Percentiles rank a stretch among this genome's conserved stretches.
Conservation (phyloP, 805 yeast species). For the Candida vaughaniae region DNA sequence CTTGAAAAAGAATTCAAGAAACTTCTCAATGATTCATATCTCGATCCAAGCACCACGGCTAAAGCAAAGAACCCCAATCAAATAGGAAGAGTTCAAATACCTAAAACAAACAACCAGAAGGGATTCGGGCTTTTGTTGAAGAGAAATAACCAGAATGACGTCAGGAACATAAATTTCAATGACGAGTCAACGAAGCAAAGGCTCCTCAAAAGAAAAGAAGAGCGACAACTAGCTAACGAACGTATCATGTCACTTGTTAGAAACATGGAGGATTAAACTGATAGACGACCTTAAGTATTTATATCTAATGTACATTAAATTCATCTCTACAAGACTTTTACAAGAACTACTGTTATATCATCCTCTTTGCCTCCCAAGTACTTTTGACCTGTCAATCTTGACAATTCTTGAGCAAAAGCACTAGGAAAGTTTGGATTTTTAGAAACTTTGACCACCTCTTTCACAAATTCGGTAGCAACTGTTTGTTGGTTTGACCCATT, state of each 20-base stretch:
- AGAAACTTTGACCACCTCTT: conserved; percentile 65
- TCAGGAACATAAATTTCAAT: conserved; percentile 17
- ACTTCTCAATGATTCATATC: conserved; percentile 52
- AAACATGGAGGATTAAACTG: conserved; percentile 27
- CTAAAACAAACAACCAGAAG: neutral
- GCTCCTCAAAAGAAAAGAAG: conserved; percentile 50
- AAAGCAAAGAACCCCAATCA: neutral
- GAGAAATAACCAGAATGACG: conserved; percentile 3
- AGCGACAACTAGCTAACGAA: conserved; percentile 52
- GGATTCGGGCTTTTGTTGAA: conserved; percentile 11
- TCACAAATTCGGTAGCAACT: conserved; percentile 57
- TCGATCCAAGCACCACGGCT: conserved; percentile 15
- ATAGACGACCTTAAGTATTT: no score
- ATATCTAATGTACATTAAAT: conserved; percentile 1
- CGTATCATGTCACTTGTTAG: conserved; percentile 56
- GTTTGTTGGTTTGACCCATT: conserved; percentile 14
- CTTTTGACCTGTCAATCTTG: conserved; percentile 61
- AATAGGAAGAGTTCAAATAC: neutral
- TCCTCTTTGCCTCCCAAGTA: conserved; percentile 94
- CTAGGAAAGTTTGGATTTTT: conserved; percentile 73
- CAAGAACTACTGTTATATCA: conserved; percentile 82
- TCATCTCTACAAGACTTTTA: conserved; percentile 46
- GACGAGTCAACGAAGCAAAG: conserved; percentile 54
- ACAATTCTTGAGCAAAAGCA: conserved; percentile 80
- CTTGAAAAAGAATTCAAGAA: conserved; percentile 57